A percentile compares a stretch with the other conserved stretches of the same genome.
These are phyloP conservation scores for Ceratobasidium sp. DNA, from an alignment of 1,284 basidiomycete genomes.

Conservation along the genomic window DNA sequence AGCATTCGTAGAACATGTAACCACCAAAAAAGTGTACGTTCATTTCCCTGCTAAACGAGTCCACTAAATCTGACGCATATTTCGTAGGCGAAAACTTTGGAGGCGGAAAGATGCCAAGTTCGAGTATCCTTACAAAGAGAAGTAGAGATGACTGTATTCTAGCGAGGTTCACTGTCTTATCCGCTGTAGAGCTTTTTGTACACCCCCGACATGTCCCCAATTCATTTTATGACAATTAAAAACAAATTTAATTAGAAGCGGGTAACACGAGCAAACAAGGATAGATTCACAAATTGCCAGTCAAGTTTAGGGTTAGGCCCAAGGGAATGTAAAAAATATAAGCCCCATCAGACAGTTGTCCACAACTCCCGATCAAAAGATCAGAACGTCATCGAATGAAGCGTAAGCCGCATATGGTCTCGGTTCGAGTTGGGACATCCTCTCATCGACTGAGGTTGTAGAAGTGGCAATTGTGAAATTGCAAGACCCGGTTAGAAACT, in stretches of 20 bases:
- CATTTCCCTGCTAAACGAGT: not conserved
- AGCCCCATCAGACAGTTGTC: conserved; percentile 45
- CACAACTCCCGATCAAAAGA: conserved; percentile 43
- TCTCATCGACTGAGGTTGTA: conserved; percentile 47
- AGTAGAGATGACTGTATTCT: not conserved
- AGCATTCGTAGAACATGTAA: conserved; percentile 85
- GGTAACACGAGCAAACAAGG: not conserved
- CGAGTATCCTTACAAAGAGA: conserved; percentile 88
- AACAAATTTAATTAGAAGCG: too few species aligned
- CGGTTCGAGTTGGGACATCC: conserved; percentile 46
- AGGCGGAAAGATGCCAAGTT: conserved; percentile 89
- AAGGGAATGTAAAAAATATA: conserved; percentile 22
- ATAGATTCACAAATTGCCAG: not conserved
- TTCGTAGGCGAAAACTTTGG: conserved; percentile 87
- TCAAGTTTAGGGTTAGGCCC: conserved; percentile 42
- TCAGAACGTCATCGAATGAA: conserved; percentile 46
- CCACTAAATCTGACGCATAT: conserved; percentile 14
- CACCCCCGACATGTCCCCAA: not conserved
- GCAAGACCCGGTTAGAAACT: conserved; percentile 47
- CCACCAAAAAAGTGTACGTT: conserved; percentile 90
- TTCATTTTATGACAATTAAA: conserved; percentile 7
- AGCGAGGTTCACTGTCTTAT: not conserved
- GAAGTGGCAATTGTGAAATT: conserved; percentile 47
- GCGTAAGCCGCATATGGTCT: conserved; percentile 41
- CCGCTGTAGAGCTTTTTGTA: not conserved